These are phyloP conservation scores for Eimeria sp. DNA, from an alignment of 169 alveolate genomes.

Conservation along the genomic window DNA sequence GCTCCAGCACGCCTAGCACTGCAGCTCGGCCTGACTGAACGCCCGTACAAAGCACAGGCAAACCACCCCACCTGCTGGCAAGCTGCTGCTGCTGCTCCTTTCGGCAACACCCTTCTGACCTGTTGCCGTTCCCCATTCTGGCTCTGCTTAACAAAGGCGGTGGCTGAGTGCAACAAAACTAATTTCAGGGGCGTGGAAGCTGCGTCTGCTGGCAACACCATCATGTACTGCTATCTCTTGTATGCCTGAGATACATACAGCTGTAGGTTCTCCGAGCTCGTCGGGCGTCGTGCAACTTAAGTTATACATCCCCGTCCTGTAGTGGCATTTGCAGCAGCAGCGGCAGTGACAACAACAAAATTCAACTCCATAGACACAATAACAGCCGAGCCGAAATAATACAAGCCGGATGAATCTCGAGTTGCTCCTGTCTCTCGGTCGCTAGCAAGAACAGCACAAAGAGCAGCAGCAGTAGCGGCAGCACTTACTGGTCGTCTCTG, in stretches of 20 bases:
- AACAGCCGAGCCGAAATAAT: not conserved
- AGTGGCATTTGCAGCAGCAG: slow-evolving; percentile 45
- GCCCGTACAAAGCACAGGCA: slow-evolving; percentile 43
- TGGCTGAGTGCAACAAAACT: not conserved
- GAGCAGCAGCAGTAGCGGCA: slow-evolving; percentile 29
- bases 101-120: not conserved
- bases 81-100: not conserved
- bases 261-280: slow-evolving; percentile 48
- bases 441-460: not conserved
- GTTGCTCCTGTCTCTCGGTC: not conserved
- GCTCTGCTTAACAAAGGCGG: not conserved
- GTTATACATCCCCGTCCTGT: slow-evolving; percentile 44
- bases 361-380: no score
- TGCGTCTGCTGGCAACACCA: not conserved
- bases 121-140: not conserved
- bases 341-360: slow-evolving; percentile 4
- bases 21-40: slow-evolving; percentile 74
- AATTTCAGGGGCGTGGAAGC: not conserved
- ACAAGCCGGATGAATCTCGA: not conserved
- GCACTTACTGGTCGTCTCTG: slow-evolving; percentile 55
- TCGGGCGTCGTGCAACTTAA: slow-evolving; percentile 28
- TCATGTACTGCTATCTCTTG: not conserved
- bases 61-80: not conserved
- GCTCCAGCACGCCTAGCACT: slow-evolving; percentile 48
- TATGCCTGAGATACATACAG: slow-evolving; percentile 5